Percentiles rank a stretch among this genome's conserved stretches.
phyloP scores from a whole-genome alignment of 2,329 filamentous ascomycete species.

The Fusarium pininemorale region DNA sequence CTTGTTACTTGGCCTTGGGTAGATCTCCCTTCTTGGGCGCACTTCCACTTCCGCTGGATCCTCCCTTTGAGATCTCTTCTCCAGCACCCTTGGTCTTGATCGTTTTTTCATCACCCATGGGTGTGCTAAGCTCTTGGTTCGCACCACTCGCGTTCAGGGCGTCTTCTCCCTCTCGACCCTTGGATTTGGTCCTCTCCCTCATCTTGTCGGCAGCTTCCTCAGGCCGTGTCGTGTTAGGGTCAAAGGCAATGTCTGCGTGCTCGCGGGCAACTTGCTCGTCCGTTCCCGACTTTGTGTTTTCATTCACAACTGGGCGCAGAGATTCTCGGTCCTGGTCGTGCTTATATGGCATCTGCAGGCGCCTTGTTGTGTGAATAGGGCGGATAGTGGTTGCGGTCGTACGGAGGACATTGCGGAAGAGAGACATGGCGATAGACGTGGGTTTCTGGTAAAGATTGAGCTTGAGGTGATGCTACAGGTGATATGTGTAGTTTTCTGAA shows the following conservation, averaged over 20 bases:
- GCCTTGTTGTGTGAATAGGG: slow-evolving; percentile 47
- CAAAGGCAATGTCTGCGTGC: slow-evolving; percentile 71
- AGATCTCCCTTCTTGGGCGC: slow-evolving; percentile 44
- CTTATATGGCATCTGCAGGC: slow-evolving; percentile 54
- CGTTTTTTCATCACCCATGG: slow-evolving; percentile 49
- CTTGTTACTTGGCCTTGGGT: slow-evolving; percentile 14
- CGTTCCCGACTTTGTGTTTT: slow-evolving; percentile 74
- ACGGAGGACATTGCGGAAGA: slow-evolving; percentile 33
- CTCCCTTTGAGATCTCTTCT: slow-evolving; percentile 48
- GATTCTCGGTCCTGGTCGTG: slow-evolving; percentile 66
- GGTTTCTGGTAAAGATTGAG: background rate
- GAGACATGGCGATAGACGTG: slow-evolving; percentile 24
- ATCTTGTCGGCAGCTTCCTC: slow-evolving; percentile 67
- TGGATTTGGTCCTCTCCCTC: slow-evolving; percentile 50
- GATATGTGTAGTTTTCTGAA: background rate
- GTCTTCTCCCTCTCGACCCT: slow-evolving; percentile 31
- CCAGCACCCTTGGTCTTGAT: slow-evolving; percentile 47
- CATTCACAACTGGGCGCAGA: slow-evolving; percentile 71
- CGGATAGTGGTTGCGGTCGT: slow-evolving; percentile 34
- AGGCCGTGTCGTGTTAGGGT: slow-evolving; percentile 73
- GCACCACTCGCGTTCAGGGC: slow-evolving; percentile 56
- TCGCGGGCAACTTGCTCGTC: slow-evolving; percentile 67
- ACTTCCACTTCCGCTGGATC: slow-evolving; percentile 46
- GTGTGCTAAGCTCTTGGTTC: slow-evolving; percentile 54
- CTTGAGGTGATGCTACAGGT: background rate